Evolutionary conservation across 306 rosid genomes (phyloP).

Genomic region (Medicago truncatula): MtrunA17r5.0-ANR NC_053045.1:16964001-16964500

Average conservation of each 20-base stretch:
- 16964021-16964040: slow-evolving; percentile 2
- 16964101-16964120: slow-evolving; percentile 74
- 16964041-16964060: background rate
- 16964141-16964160: slow-evolving; percentile 68
- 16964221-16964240: slow-evolving; percentile 54
- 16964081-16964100: slow-evolving; percentile 11
- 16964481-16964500: slow-evolving; percentile 62
- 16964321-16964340: slow-evolving; percentile 62
- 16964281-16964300: slow-evolving; percentile 65
- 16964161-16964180: slow-evolving; percentile 44
- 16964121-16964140: slow-evolving; percentile 84
- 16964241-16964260: slow-evolving; percentile 48
- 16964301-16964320: slow-evolving; percentile 50
- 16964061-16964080: slow-evolving; percentile 26
- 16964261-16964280: slow-evolving; percentile 48
- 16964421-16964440: background rate
- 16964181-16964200: slow-evolving; percentile 34
- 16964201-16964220: slow-evolving; percentile 27
- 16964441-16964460: background rate
- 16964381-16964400: slow-evolving; percentile 34
- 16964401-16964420: slow-evolving; percentile 26
- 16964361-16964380: slow-evolving; percentile 88
- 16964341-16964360: slow-evolving; percentile 65
- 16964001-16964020: background rate
- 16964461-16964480: slow-evolving; percentile 46